Evolutionary conservation across 148 eudicot genomes (phyloP), one percentile per base, ranked within the genome.

Genomic region (Diospyros kaki): DNA sequence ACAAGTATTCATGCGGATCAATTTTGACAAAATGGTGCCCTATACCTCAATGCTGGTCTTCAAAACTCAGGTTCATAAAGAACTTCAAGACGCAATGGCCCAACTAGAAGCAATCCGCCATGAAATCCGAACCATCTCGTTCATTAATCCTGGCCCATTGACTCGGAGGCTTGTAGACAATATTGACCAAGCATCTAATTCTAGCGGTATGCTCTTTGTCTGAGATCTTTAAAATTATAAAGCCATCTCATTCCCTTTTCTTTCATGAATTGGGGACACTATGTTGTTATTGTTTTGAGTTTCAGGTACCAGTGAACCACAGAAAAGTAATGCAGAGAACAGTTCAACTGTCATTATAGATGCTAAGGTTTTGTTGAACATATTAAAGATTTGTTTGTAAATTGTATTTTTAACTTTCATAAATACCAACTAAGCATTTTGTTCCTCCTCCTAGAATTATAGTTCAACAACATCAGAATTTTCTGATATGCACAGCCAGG

Each of bases 21-120:
- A 28, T 28, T 28, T 28, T 28, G 28, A 28, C 0, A 12, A 3
- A 4, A 13, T 39, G 51, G 18, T 48, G 51, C 62, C 15, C 52
- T 55, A 12, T 65, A 68, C 67, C 6, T 39, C 40, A 55, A 10
- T 68, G 12, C 4, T 66, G 65, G 66, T 48, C 4, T 65, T 44
- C 9, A 46, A 77, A 44, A 64, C 65, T 10, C 66, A 94, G 98
- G 94, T 95, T 70, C 96, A 92, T 79, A 95, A 93, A 85, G 99
- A 95, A 81, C 81, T 95, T 73, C 91, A 90, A 90, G 97, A 95
- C 73, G 84, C 96, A 43, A 88, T 91, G 83, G 89, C 99, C 48
- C 97, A 95, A 75, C 79, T 91, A 77, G 97, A 95, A 64, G 97
- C 99, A 53, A 91, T 95, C 66, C 97, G 96, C 44, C 85, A 92